Evolutionary conservation across 345 rosid genomes (phyloP), one percentile per base, ranked within the genome.

Genomic region (Salix udensis): DNA sequence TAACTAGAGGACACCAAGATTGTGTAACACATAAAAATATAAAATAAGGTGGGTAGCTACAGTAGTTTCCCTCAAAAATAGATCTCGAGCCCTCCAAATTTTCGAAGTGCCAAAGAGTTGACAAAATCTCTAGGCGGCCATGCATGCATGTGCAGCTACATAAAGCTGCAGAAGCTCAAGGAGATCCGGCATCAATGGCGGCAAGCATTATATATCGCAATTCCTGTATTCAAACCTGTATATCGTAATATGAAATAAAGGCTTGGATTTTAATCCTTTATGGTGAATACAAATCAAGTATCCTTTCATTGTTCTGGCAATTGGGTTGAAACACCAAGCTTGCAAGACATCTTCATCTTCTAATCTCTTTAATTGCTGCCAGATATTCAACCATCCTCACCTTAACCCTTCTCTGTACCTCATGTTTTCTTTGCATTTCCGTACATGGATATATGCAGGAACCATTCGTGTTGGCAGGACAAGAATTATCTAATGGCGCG

Each of bases 321-420:
- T 88, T 91, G 90, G 80, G 5, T 74, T 71, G 40, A 88, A 83
- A 68, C 81, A 79, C 78, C 87, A 82, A 26, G 26, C 79, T 76
- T 77, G 72, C 74, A 88, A 78, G 82, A 75, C 71, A 74, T 71
- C 83, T 31, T 78, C 87, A 58, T 81, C 76, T 23, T 80, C 85
- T 23, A 73, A 52, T 66, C 74, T 81, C 71, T 24, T 74, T 34
- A 34, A 34, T 34, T 24, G 62, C 82, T 74, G 6, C 81, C 34
- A 87, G 76, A 72, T 82, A 44, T 70, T 80, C 88, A 68, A 74
- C 86, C 30, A 67, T 87, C 70, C 60, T 86, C 50, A 74, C 77
- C 30, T 31, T 76, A 66, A 66, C 77, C 62, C 62, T 91, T 61
- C 66, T 85, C 77, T 73, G 79, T 60, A 78, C 89, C 48, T 88